A percentile compares a stretch with the other conserved stretches of the same genome.
phyloP scores from a whole-genome alignment of 1,284 basidiomycete genomes.

The Sporisorium graminicola region DNA sequence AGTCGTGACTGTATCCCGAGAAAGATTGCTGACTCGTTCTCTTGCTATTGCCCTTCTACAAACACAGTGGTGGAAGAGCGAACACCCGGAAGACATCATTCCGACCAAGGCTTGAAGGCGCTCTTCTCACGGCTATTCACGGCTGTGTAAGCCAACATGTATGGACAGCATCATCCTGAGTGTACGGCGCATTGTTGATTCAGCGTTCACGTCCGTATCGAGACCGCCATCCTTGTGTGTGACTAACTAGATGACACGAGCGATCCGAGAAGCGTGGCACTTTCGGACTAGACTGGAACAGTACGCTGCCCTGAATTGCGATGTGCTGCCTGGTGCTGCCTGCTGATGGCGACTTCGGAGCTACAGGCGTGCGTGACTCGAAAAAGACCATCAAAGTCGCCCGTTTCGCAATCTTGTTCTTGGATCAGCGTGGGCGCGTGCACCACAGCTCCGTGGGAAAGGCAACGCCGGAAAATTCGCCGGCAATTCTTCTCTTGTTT shows the following conservation, averaged over 20 bases:
- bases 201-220: too few species aligned
- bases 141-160: background rate
- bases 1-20: background rate
- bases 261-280: too few species aligned
- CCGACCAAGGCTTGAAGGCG: constrained; percentile 33
- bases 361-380: constrained; percentile 2
- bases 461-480: background rate
- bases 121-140: background rate
- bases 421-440: constrained; percentile 1
- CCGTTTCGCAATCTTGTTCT: too few species aligned
- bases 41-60: background rate
- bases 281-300: background rate
- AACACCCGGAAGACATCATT: constrained; percentile 48
- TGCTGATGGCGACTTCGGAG: background rate
- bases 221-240: background rate
- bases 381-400: background rate
- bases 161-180: background rate
- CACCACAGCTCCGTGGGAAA: too few species aligned
- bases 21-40: background rate
- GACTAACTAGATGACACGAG: too few species aligned
- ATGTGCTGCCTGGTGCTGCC: too few species aligned
- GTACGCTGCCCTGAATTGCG: background rate
- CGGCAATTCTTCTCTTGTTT: too few species aligned
- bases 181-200: background rate
- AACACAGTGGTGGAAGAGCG: constrained; percentile 53